phyloP scores from a whole-genome alignment of 1,284 basidiomycete genomes.

The Cystobasidiaceae sp. region DNA sequence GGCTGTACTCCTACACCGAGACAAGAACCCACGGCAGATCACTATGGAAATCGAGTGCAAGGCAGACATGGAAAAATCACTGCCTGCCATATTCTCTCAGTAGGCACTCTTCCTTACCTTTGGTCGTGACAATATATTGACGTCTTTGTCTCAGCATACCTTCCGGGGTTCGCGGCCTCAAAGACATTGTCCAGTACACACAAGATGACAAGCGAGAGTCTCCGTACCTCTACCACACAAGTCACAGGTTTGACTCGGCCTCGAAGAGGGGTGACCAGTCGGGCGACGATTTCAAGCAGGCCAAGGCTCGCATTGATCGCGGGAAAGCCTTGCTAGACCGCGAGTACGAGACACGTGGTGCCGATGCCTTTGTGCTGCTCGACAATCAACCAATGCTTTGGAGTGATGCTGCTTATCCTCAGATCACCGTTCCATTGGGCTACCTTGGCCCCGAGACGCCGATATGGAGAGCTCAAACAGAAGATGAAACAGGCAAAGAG shows the following conservation, averaged over 20 bases:
- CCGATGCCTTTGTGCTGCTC: neutral
- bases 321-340: neutral
- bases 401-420: neutral
- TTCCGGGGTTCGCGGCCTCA: neutral
- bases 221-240: neutral
- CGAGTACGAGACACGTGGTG: neutral
- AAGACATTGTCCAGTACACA: conserved; percentile 8
- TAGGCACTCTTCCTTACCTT: neutral
- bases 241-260: neutral
- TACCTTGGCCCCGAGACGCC: neutral
- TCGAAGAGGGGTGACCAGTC: neutral
- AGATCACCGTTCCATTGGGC: conserved; percentile 3
- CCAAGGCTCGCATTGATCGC: neutral
- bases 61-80: neutral
- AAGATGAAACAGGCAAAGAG: neutral
- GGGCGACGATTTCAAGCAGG: neutral
- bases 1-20: neutral
- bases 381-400: neutral
- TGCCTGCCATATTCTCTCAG: neutral
- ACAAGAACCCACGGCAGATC: neutral
- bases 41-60: neutral
- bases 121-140: neutral
- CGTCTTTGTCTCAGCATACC: neutral
- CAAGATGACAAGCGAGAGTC: neutral
- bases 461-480: neutral